Percentiles rank a stretch among this genome's conserved stretches.
Conservation (phyloP, 1,284 basidiomycete genomes). For the Waitea zeae region DNA sequence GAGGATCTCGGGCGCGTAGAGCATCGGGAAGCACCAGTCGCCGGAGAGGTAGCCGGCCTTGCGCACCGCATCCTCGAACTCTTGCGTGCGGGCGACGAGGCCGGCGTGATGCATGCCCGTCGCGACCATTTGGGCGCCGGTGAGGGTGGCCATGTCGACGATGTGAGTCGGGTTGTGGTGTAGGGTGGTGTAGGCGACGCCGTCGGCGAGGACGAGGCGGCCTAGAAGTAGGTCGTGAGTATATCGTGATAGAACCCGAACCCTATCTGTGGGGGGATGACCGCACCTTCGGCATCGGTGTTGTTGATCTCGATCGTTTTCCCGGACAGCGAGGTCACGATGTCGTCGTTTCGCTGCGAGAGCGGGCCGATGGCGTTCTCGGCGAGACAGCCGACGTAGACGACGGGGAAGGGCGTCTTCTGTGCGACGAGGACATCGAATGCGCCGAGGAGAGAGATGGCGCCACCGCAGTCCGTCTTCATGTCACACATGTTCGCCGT, state of each 20-base stretch:
- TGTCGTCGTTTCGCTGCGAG: neutral
- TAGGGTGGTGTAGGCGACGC: neutral
- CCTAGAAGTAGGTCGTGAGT: no score
- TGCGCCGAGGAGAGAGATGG: neutral
- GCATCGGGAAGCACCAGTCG: constrained; percentile 1
- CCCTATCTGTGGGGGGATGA: no score
- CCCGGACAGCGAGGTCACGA: neutral
- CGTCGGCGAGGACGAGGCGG: constrained; percentile 1
- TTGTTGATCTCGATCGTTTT: constrained; percentile 1
- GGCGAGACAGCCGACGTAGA: neutral
- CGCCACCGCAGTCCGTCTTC: neutral
- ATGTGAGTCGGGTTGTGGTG: neutral
- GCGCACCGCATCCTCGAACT: neutral
- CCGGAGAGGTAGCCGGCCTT: neutral
- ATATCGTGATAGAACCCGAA: no score
- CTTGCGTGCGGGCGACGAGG: neutral
- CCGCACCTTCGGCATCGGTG: constrained; percentile 1
- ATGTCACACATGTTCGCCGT: neutral
- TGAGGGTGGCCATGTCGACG: constrained; percentile 1
- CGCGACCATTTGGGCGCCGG: neutral
- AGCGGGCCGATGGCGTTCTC: neutral
- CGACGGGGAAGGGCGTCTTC: neutral
- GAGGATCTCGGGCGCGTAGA: constrained; percentile 1
- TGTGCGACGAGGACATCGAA: neutral
- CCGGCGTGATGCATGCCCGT: constrained; percentile 1